Base-by-base conservation (phyloP, 1,284 basidiomycete genomes). In the Cryptococcus neoformans region DNA sequence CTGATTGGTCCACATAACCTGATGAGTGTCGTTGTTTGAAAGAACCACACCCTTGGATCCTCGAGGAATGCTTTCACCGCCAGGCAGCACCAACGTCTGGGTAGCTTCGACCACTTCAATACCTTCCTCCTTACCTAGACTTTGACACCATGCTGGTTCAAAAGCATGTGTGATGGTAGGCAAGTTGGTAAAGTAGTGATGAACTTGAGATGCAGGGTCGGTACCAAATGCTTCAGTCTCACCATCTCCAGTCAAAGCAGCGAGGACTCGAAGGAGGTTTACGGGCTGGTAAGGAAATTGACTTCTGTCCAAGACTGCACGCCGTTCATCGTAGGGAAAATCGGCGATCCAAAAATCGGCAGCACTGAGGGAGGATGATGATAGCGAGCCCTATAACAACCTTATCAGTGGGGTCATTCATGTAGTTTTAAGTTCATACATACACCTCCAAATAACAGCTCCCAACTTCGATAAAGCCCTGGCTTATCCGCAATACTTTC, bases 301-400 rank as follows among this genome's bases (percentile, higher is more conserved):
- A 21, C 69, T 63, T 16, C 65, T 53, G 48, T 70, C 67, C 14
- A 76, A 67, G 14, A 72, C 55, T 1, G 70, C 64, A 10, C 68
- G 67, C 10, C 74, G 69, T 41, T 62, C 60, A 4, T 66, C 61
- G 46, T 63, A 61, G 6, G 61, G 60, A 48, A 56, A 68, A 57
- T 76, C 74, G 40, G 60, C 64, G 9, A 59, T 54, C 74, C 74
- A 76, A 57, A 67, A 76, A 52, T 74, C 72, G n/a, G 62, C 61
- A 7, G 63, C 60, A 9, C 75, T 49, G 5, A 64, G 61, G 2
- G 64, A 62, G 2, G 70, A 68, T 0, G 65, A 64, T 11, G 58
- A 58, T 35, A 61, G 52, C 9, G 66, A 62, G 6, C 67, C 71
- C 65, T 63, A 40, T 16, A n/a, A 12, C 44, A 51, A 5, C 28